phyloP scores from a whole-genome alignment of 2,329 filamentous ascomycete species.

The Cytospora schulzeri region DNA sequence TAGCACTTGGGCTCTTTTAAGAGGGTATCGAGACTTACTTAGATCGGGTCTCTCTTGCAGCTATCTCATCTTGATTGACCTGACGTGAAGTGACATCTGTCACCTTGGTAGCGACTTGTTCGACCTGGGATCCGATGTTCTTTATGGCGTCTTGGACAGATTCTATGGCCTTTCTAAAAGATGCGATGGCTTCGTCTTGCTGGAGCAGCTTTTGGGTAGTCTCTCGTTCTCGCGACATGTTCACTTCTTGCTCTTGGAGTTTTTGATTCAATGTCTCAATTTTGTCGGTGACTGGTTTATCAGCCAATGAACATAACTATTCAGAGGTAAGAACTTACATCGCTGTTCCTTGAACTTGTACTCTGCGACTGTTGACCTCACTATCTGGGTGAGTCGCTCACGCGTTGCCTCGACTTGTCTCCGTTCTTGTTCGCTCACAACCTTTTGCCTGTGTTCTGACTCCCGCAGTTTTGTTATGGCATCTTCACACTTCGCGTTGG shows the following conservation, averaged over 20 bases:
- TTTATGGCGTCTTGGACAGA: conserved; percentile 12
- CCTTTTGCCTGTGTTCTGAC: conserved; percentile 35
- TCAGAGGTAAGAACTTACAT: conserved; percentile 21
- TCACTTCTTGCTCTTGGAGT: conserved; percentile 20
- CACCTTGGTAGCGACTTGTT: conserved; percentile 15
- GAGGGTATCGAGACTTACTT: conserved; percentile 11
- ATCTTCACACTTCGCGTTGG: conserved; percentile 39
- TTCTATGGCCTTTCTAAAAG: conserved; percentile 4
- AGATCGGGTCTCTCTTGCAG: conserved; percentile 9
- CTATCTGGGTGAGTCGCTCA: conserved; percentile 34
- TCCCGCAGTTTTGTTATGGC: conserved; percentile 39
- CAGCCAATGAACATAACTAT: conserved; percentile 13
- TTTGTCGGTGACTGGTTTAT: conserved; percentile 27
- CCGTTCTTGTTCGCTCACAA: conserved; percentile 33
- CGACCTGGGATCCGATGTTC: conserved; percentile 13
- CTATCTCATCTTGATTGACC: conserved; percentile 25
- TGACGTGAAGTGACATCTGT: conserved; percentile 1
- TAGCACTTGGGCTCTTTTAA: not conserved
- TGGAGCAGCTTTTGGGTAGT: conserved; percentile 11
- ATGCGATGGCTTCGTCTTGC: conserved; percentile 10
- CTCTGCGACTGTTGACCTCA: conserved; percentile 25
- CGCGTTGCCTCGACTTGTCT: conserved; percentile 39
- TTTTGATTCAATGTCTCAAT: conserved; percentile 28
- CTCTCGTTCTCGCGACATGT: conserved; percentile 20
- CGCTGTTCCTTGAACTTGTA: conserved; percentile 13